Evolutionary conservation across 768 basidiomycete genomes (phyloP).

Genomic region (Holtermanniella nyarrowii): DNA sequence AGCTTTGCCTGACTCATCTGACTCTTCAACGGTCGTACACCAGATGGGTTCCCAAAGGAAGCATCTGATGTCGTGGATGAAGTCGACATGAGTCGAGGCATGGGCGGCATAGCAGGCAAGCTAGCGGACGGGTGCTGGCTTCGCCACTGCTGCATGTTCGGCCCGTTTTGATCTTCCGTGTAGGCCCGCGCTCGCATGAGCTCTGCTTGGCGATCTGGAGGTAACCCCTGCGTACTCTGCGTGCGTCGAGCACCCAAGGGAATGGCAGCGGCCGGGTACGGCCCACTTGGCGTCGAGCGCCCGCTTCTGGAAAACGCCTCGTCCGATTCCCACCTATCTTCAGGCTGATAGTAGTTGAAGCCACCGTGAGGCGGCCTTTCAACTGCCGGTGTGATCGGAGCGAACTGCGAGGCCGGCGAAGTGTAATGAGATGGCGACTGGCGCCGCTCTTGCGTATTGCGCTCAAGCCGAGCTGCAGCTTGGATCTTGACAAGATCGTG

Average conservation of each 20-base stretch:
- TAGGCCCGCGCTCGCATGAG: constrained; percentile 54
- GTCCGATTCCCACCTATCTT: constrained; percentile 51
- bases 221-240: constrained; percentile 51
- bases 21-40: constrained; percentile 3
- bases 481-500: constrained; percentile 67
- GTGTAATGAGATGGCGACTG: constrained; percentile 30
- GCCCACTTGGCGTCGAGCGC: constrained; percentile 25
- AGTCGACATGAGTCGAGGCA: constrained; percentile 36
- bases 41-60: constrained; percentile 16
- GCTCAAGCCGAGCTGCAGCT: constrained; percentile 47
- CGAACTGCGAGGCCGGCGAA: constrained; percentile 23
- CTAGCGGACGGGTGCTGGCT: constrained; percentile 45
- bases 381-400: constrained; percentile 30
- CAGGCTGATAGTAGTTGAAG: constrained; percentile 46
- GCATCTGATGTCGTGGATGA: constrained; percentile 29
- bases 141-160: constrained; percentile 58
- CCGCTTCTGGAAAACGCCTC: constrained; percentile 19
- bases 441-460: constrained; percentile 43
- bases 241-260: constrained; percentile 55
- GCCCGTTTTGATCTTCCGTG: constrained; percentile 59
- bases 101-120: constrained; percentile 38
- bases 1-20: constrained; percentile 9
- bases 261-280: constrained; percentile 56
- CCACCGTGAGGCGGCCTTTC: constrained; percentile 24
- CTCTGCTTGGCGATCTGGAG: constrained; percentile 50